phyloP scores from a whole-genome alignment of 148 eudicot species.

The Vaccinium vitisidaea region DNA sequence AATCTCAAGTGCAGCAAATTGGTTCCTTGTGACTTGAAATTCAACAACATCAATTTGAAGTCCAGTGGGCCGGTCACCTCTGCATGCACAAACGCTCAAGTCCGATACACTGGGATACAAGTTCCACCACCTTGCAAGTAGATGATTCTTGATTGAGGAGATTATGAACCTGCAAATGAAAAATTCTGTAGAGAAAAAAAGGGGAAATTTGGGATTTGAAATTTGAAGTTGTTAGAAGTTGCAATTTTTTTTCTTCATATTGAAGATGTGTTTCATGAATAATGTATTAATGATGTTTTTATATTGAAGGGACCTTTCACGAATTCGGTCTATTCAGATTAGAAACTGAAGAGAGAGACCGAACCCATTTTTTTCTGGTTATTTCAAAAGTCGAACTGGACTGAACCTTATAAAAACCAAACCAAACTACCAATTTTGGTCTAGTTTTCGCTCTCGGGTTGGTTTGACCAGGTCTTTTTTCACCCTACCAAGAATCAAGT shows the following conservation, averaged over 20 bases:
- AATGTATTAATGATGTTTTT: not conserved
- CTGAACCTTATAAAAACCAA: too few relatives aligned
- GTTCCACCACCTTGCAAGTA: conserved; percentile 33
- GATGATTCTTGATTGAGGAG: not conserved
- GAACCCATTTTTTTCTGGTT: not conserved
- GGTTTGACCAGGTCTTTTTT: too few relatives aligned
- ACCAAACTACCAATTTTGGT: too few relatives aligned
- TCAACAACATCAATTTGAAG: conserved; percentile 32
- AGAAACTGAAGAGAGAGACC: not conserved
- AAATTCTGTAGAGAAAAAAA: not conserved
- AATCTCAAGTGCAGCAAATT: conserved; percentile 45
- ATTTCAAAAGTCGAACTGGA: not conserved
- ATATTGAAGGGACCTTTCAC: not conserved
- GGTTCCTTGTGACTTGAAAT: conserved; percentile 43
- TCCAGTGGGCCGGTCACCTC: conserved; percentile 1
- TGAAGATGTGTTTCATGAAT: not conserved
- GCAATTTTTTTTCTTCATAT: too few relatives aligned
- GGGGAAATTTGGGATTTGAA: not conserved
- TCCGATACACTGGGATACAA: conserved; percentile 26
- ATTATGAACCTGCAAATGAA: not conserved
- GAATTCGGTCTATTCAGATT: not conserved
- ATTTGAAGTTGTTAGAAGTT: not conserved
- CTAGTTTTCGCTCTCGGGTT: too few relatives aligned
- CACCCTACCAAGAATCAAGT: too few relatives aligned
- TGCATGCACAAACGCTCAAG: conserved; percentile 30